A percentile compares a stretch with the other conserved stretches of the same genome.
Evolutionary conservation across 805 yeast species (phyloP).

Genomic region (Pichia eremophila): DNA sequence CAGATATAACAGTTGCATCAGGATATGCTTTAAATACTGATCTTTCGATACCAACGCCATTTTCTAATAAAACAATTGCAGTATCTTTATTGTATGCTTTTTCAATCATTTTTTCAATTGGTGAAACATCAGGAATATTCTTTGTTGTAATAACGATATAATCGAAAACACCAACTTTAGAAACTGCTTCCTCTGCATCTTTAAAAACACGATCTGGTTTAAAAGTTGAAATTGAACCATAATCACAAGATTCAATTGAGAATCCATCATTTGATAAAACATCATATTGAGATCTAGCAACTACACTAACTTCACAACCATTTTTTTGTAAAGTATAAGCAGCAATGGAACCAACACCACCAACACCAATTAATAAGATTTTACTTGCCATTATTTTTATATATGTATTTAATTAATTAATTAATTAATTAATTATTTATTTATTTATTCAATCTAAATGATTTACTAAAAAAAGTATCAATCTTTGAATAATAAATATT

Average conservation of each 20-base stretch:
- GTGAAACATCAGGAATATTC: conserved; percentile 53
- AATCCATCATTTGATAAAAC: conserved; percentile 44
- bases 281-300: conserved; percentile 58
- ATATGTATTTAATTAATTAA: no score
- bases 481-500: no score
- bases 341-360: conserved; percentile 79
- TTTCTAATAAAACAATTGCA: conserved; percentile 30
- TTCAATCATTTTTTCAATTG: conserved; percentile 30
- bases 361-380: conserved; percentile 66
- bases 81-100: conserved; percentile 22
- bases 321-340: conserved; percentile 50
- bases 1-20: conserved; percentile 27
- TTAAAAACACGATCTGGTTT: conserved; percentile 38
- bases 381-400: conserved; percentile 16
- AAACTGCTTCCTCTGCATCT: conserved; percentile 37
- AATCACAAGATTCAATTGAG: conserved; percentile 50
- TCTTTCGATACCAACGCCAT: conserved; percentile 32
- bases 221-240: conserved; percentile 48
- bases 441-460: no score
- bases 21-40: conserved; percentile 27
- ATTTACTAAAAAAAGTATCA: no score
- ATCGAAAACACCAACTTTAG: conserved; percentile 34
- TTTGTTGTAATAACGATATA: conserved; percentile 54
- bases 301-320: conserved; percentile 48
- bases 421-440: neutral